Evolutionary conservation across 2,329 filamentous ascomycete species (phyloP), one percentile per base, ranked within the genome.

Genomic region (Tolypocladium tundrense): DNA sequence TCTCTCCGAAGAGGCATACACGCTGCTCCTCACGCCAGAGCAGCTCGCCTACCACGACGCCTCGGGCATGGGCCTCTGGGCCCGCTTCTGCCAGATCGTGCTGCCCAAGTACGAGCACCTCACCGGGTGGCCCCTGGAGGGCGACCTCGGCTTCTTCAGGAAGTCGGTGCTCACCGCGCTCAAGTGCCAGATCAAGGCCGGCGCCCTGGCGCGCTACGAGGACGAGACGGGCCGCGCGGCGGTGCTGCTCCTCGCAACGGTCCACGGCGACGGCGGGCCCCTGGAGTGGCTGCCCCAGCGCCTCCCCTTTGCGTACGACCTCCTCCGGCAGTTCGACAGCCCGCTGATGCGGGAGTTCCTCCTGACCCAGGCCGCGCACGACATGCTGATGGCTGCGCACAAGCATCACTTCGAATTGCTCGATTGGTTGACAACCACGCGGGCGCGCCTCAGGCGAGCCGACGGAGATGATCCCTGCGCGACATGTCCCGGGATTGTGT

Each of bases 1-100:
- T 2, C 62, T 70, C 42, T 57, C 59, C 2, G 31, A 42, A 2
- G 21, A 27, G 4, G 55, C 53, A 1, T 65, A 67, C 39, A 42
- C 60, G 33, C 52, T 48, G 6, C 61, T 70, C 14, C 62, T 70
- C 11, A 68, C 68, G 0, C 64, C 60, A 0, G 61, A 67, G n/a
- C 59, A 66, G 10, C 41, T 69, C 19, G 55, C 54, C 13, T 60
- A 61, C 16, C 57, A 50, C 41, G 65, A 70, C 8, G 11, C 19
- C 0, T 11, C 24, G 0, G 65, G 64, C 4, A 57, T 59, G 14
- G 60, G 63, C 10, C 58, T 67, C 10, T 70, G 69, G 69, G 59
- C 58, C 27, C 62, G 67, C 19, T 70, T 70, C 21, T 65, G 63
- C 45, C 41, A 58, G 4, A 52, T 55, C 6, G 54, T 67, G 14